Evolutionary conservation across 345 rosid genomes (phyloP).

Genomic region (Isatis tinctoria): DNA sequence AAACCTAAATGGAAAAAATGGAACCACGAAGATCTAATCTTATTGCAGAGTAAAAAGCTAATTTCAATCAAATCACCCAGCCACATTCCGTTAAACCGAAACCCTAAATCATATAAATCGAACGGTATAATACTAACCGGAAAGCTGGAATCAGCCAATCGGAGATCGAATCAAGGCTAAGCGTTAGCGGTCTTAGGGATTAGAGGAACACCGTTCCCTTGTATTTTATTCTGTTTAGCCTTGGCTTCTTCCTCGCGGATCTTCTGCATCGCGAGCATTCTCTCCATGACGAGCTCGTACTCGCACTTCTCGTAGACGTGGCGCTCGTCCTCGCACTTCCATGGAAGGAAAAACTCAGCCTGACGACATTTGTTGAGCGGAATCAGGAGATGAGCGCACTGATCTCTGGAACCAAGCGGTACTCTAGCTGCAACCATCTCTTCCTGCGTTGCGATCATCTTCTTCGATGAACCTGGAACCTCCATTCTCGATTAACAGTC

Average conservation of each 20-base stretch:
- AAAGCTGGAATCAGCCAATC: slow-evolving; percentile 6
- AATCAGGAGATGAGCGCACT: slow-evolving; percentile 89
- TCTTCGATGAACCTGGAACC: slow-evolving; percentile 84
- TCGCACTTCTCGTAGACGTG: slow-evolving; percentile 95
- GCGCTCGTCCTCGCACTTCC: slow-evolving; percentile 97
- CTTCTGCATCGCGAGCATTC: slow-evolving; percentile 99
- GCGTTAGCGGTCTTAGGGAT: slow-evolving; percentile 87
- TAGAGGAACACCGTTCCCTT: slow-evolving; percentile 53
- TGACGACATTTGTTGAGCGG: slow-evolving; percentile 98
- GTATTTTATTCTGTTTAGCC: slow-evolving; percentile 43
- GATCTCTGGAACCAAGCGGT: slow-evolving; percentile 85
- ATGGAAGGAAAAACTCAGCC: slow-evolving; percentile 87
- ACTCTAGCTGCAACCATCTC: slow-evolving; percentile 90
- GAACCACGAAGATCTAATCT: background rate
- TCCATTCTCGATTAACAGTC: slow-evolving; percentile 45
- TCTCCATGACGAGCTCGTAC: slow-evolving; percentile 98
- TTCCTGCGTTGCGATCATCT: slow-evolving; percentile 93
- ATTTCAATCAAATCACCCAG: slow-evolving; percentile 12
- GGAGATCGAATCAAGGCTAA: slow-evolving; percentile 30
- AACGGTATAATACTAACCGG: slow-evolving; percentile 26
- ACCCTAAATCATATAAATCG: background rate
- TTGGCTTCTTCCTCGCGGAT: slow-evolving; percentile 79
- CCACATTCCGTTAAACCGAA: background rate
- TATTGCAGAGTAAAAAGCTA: background rate
- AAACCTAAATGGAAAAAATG: slow-evolving; percentile 13